Conservation (phyloP, 345 rosid genomes). For the Linum usitatissimum region DNA sequence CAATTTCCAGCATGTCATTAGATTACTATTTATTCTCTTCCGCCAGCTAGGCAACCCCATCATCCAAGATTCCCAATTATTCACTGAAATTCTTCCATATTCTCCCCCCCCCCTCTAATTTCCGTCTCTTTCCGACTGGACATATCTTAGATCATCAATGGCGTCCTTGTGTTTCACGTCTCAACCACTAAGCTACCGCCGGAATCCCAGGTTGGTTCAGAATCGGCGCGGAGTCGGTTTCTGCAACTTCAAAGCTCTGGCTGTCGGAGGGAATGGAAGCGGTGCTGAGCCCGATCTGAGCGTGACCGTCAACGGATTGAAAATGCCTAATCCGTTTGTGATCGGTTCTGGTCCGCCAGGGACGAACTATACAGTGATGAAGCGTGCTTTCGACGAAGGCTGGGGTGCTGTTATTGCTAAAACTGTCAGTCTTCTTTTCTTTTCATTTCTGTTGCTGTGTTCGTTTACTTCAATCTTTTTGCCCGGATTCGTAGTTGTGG, state of each 20-base stretch:
- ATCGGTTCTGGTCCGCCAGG: conserved; percentile 99
- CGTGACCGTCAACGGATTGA: conserved; percentile 70
- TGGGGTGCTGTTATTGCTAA: conserved; percentile 99
- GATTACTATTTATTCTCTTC: no score
- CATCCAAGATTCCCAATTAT: no score
- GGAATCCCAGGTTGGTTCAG: background rate
- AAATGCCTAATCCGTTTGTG: conserved; percentile 87
- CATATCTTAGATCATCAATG: background rate
- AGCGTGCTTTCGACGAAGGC: conserved; percentile 93
- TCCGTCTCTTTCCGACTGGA: background rate
- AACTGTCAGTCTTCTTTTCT: conserved; percentile 43
- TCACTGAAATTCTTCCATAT: background rate
- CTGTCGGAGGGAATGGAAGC: conserved; percentile 9
- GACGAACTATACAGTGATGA: conserved; percentile 94
- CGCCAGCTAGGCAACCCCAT: no score
- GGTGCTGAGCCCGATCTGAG: conserved; percentile 67
- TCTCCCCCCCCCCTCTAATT: background rate
- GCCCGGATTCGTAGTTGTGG: no score
- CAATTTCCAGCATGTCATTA: no score
- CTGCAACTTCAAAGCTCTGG: conserved; percentile 29
- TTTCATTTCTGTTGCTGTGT: no score
- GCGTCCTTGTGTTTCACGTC: background rate
- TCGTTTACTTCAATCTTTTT: no score
- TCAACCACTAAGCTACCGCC: background rate
- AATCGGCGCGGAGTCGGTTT: conserved; percentile 34